Evolutionary conservation across 2,329 filamentous ascomycete genomes (phyloP), one percentile per base, ranked within the genome.

Genomic region (Colletotrichum musicola): DNA sequence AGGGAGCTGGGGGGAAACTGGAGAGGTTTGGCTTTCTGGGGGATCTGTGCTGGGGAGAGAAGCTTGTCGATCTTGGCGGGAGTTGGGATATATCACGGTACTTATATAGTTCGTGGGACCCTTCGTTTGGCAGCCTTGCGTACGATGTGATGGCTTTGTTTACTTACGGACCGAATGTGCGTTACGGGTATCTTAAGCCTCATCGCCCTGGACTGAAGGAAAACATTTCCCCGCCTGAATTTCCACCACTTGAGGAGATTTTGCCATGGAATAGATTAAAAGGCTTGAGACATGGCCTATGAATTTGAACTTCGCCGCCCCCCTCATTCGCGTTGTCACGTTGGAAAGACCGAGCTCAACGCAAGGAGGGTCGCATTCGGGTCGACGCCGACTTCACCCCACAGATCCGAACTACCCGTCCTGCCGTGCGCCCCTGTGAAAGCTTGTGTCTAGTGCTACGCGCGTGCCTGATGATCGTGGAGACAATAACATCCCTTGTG

Each of bases 211-310:
- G 25, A 47, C n/a, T 30, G 35, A 46, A 63, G 64, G 64, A 67
- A 63, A 38, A 7, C 1, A 20, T 18, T 67, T 63, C 12, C 10
- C 64, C 51, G 59, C 46, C 1, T 13, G 2, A 16, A 51, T 16
- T 62, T 63, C 64, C 64, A 67, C 64, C 64, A 57, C 51, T 67
- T 16, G 35, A 3, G 35, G 25, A 14, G 13, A 1, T 18, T 27
- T 2, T 4, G 16, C 0, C 3, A 1, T 18, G 2, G 13, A 12
- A 16, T n/a, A 53, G 1, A 53, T 27, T 20, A n/a, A 18, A 6
- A 2, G 40, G 27, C n/a, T 16, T 6, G 9, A 3, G 35, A 13
- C 10, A 9, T 2, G 4, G 14, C 18, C 46, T 57, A 14, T 46
- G 16, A 25, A 18, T 4, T n/a, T 18, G 20, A 7, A 6, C 2